A percentile compares a stretch with the other conserved stretches of the same genome.
Conservation (phyloP, 805 yeast genomes). For the Saturnispora halmiae region DNA sequence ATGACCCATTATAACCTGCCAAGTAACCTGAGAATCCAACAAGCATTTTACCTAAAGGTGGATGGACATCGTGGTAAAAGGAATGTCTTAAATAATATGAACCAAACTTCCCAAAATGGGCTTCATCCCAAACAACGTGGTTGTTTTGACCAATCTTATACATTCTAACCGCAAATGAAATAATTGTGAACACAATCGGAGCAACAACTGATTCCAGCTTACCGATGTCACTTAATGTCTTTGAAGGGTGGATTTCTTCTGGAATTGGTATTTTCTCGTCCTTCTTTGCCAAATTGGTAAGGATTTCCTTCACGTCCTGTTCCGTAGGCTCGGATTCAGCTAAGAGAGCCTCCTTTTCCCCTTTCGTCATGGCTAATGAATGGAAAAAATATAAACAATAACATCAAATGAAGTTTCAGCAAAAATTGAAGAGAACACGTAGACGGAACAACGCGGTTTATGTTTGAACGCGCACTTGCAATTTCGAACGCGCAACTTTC, state of each 20-base stretch:
- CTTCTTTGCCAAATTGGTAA: conserved; percentile 23
- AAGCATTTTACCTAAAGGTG: conserved; percentile 91
- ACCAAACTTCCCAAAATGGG: conserved; percentile 93
- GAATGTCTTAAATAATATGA: conserved; percentile 81
- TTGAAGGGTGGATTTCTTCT: conserved; percentile 14
- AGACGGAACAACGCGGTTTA: conserved; percentile 2
- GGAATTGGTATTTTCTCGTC: conserved; percentile 11
- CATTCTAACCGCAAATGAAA: conserved; percentile 68
- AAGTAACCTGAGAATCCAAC: conserved; percentile 73
- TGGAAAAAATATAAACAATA: conserved; percentile 1
- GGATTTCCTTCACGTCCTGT: conserved; percentile 25
- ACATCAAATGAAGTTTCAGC: neutral
- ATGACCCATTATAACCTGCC: conserved; percentile 59
- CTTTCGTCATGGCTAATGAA: conserved; percentile 2
- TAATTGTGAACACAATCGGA: conserved; percentile 54
- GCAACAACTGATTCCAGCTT: conserved; percentile 32
- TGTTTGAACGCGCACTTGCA: too few relatives aligned
- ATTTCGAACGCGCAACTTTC: too few relatives aligned
- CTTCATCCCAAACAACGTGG: conserved; percentile 81
- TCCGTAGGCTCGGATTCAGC: conserved; percentile 19
- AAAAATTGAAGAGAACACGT: conserved; percentile 11
- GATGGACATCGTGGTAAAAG: conserved; percentile 94
- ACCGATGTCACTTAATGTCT: conserved; percentile 11
- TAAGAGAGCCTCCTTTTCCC: conserved; percentile 9
- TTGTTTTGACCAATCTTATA: conserved; percentile 47